Base-by-base conservation (phyloP, 2,329 filamentous ascomycete species). In the Pyricularia sp. region DNA sequence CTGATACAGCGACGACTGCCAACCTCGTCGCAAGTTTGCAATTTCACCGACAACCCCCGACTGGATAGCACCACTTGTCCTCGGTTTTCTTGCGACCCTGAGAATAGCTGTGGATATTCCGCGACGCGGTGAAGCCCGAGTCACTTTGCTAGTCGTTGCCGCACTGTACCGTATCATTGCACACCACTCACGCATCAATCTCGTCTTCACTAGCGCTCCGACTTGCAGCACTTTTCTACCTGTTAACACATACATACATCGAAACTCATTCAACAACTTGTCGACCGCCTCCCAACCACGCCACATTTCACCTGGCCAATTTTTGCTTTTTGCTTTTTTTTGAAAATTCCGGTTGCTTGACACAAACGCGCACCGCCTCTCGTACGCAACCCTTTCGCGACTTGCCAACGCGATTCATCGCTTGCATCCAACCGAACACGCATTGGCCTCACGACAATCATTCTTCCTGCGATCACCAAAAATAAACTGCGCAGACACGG, bases 401-500 rank as follows among this genome's bases (percentile, higher is more conserved):
- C 55, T 16, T 19, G 4, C 12, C 55, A 28, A 59, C 55, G 55
- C 55, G 55, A 59, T 30, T 59, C 28, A 30, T 59, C 55, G 55
- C 55, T 59, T 59, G 24, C 24, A 59, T 28, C 22, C 24, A 16
- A 59, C 4, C 26, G 26, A 59, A 28, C 24, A 59, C 13, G 30
- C 24, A 30, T 31, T 28, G 55, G 28, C 55, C 22, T 28, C 24
- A 30, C 55, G 28, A 28, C 55, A 26, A 19, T 59, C 19, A 59
- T 28, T 19, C 4, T 24, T 28, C 19, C 22, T 59, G 55, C 12
- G 55, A 59, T 59, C 28, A 30, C 22, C 9, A 8, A 59, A 26
- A 16, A 16, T 19, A 59, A 28, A 26, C 55, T 26, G 64, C 64
- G 64, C 64, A 61, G 64, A 61, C 64, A 31, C 33, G 28, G 53